Percentiles rank a stretch among this genome's conserved stretches.
Conservation (phyloP, 805 yeast species). For the Suhomyces emberorum region DNA sequence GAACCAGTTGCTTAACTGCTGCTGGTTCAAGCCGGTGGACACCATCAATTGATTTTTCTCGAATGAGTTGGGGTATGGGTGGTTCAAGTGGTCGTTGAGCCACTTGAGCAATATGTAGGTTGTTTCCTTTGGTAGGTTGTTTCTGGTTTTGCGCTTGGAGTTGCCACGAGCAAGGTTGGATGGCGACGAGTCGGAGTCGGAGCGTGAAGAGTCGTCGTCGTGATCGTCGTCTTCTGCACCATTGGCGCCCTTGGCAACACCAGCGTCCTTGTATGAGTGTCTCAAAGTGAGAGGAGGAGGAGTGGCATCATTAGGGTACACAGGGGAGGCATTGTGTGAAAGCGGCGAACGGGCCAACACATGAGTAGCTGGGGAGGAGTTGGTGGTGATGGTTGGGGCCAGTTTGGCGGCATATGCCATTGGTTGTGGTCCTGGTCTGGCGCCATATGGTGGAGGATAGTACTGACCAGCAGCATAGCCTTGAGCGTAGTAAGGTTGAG, state of each 20-base stretch:
- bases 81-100: conserved; percentile 69
- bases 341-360: conserved; percentile 6
- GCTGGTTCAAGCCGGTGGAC: conserved; percentile 74
- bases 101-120: conserved; percentile 69
- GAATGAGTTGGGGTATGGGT: conserved; percentile 80
- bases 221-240: conserved; percentile 4
- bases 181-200: conserved; percentile 4
- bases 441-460: neutral
- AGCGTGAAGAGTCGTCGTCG: conserved; percentile 4
- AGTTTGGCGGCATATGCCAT: neutral
- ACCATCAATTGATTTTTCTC: conserved; percentile 69
- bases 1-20: conserved; percentile 84
- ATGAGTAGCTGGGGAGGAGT: conserved; percentile 1
- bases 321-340: conserved; percentile 11
- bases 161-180: conserved; percentile 6
- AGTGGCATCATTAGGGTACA: conserved; percentile 9
- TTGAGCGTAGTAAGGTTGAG: conserved; percentile 1
- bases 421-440: neutral
- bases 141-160: conserved; percentile 44
- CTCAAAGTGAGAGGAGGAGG: conserved; percentile 10
- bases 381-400: neutral
- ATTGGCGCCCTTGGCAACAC: conserved; percentile 1
- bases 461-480: neutral
- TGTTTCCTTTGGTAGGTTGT: conserved; percentile 76
- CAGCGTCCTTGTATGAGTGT: conserved; percentile 5